These are phyloP conservation scores for Nigrospora sphaerica DNA, from an alignment of 2,329 filamentous ascomycete species.

Conservation along the genomic window DNA sequence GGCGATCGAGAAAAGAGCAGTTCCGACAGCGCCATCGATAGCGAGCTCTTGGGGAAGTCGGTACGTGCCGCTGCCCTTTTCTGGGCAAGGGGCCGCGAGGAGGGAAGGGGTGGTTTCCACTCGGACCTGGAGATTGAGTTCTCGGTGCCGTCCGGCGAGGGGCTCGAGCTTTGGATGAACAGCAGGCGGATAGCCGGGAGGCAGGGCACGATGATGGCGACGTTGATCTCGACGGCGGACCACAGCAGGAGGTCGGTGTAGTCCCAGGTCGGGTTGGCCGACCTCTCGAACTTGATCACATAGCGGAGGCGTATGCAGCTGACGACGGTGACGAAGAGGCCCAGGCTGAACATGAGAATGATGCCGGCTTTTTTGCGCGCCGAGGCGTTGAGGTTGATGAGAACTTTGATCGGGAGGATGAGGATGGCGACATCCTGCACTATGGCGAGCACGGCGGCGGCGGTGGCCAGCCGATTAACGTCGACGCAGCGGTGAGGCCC, in stretches of 20 bases:
- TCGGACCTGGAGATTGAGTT: too few relatives aligned
- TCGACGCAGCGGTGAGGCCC: background rate
- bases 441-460: background rate
- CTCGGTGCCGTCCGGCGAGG: too few relatives aligned
- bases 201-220: background rate
- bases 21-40: too few relatives aligned
- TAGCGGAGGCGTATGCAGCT: conserved; percentile 1
- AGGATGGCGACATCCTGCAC: background rate
- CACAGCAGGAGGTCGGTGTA: conserved; percentile 12
- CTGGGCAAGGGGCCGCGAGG: too few relatives aligned
- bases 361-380: background rate
- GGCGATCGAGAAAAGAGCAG: too few relatives aligned
- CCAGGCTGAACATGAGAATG: conserved; percentile 4
- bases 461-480: background rate
- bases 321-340: conserved; percentile 2
- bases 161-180: background rate
- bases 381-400: background rate
- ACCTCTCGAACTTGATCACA: background rate
- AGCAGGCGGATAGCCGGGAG: conserved; percentile 1
- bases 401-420: background rate
- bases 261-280: conserved; percentile 26
- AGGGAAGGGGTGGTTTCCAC: too few relatives aligned
- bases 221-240: background rate
- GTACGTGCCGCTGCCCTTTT: too few relatives aligned
- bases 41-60: too few relatives aligned